Percentiles rank a stretch among this genome's conserved stretches.
phyloP scores from a whole-genome alignment of 257 asterid species.

The Handroanthus guayacan region DNA sequence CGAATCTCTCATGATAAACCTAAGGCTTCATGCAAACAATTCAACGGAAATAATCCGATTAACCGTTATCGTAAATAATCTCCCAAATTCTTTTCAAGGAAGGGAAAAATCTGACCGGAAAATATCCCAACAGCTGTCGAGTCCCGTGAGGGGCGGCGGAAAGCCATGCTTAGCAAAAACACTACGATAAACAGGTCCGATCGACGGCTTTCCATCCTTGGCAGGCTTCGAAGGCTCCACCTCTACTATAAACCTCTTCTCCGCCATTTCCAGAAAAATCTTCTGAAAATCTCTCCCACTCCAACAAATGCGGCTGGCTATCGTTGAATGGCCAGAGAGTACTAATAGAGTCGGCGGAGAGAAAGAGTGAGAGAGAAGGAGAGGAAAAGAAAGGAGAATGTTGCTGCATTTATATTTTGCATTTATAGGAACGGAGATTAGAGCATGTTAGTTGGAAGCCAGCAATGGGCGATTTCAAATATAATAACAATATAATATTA shows the following conservation, averaged over 20 bases:
- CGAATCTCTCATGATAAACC: not conserved
- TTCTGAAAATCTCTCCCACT: not conserved
- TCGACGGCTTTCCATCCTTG: conserved; percentile 61
- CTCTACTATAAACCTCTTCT: conserved; percentile 47
- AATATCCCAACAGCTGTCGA: conserved; percentile 76
- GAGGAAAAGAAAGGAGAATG: too few relatives aligned
- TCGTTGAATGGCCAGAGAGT: not conserved
- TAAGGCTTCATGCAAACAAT: not conserved
- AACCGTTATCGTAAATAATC: not conserved
- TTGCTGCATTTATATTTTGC: too few relatives aligned
- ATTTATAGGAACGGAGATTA: too few relatives aligned
- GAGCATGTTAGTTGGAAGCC: too few relatives aligned
- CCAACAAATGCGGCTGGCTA: not conserved
- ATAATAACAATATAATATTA: too few relatives aligned
- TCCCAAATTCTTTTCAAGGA: not conserved
- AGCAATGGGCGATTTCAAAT: too few relatives aligned
- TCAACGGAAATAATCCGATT: not conserved
- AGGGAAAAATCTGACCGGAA: conserved; percentile 57
- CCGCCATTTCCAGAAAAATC: conserved; percentile 40
- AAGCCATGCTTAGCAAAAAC: conserved; percentile 65
- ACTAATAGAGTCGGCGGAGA: not conserved
- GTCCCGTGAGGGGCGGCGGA: conserved; percentile 59
- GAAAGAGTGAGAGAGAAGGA: too few relatives aligned
- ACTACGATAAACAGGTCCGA: conserved; percentile 71
- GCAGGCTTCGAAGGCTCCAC: conserved; percentile 73